Conservation (phyloP, 2,329 filamentous ascomycete genomes). For the Tolypocladium cylindrosporum region DNA sequence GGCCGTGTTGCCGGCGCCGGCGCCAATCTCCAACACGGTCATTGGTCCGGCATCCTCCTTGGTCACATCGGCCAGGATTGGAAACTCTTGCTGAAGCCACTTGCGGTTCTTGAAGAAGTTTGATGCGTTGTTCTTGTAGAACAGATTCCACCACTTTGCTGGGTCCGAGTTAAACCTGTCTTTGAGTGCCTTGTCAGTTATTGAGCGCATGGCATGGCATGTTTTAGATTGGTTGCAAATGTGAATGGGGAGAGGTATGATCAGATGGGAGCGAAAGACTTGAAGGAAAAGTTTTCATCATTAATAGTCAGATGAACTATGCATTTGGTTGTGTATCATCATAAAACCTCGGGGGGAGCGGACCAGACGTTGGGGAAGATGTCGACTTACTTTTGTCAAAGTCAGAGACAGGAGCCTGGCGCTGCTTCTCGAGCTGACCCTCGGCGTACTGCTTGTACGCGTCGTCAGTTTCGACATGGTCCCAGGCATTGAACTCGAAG, state of each 20-base stretch:
- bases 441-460: slow-evolving; percentile 79
- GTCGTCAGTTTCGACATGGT: slow-evolving; percentile 90
- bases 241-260: slow-evolving; percentile 7
- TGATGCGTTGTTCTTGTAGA: slow-evolving; percentile 94
- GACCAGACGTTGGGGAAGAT: background rate
- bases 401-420: slow-evolving; percentile 76
- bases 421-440: slow-evolving; percentile 75
- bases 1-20: slow-evolving; percentile 91
- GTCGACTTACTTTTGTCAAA: slow-evolving; percentile 69
- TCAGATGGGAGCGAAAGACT: slow-evolving; percentile 71
- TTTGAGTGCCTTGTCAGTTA: slow-evolving; percentile 33
- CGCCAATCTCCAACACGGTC: slow-evolving; percentile 80
- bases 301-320: slow-evolving; percentile 66
- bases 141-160: slow-evolving; percentile 95
- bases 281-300: slow-evolving; percentile 46
- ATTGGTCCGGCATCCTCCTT: slow-evolving; percentile 57
- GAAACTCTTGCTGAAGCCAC: slow-evolving; percentile 95
- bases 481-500: slow-evolving; percentile 98
- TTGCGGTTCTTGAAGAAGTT: slow-evolving; percentile 99
- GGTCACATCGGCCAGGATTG: slow-evolving; percentile 70
- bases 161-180: slow-evolving; percentile 81
- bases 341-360: slow-evolving; percentile 27
- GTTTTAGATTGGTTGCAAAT: background rate
- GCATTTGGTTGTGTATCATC: slow-evolving; percentile 49
- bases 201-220: background rate